Conservation (phyloP, 352 stramenopile species). For the Globisporangium acanthophoron region DNA sequence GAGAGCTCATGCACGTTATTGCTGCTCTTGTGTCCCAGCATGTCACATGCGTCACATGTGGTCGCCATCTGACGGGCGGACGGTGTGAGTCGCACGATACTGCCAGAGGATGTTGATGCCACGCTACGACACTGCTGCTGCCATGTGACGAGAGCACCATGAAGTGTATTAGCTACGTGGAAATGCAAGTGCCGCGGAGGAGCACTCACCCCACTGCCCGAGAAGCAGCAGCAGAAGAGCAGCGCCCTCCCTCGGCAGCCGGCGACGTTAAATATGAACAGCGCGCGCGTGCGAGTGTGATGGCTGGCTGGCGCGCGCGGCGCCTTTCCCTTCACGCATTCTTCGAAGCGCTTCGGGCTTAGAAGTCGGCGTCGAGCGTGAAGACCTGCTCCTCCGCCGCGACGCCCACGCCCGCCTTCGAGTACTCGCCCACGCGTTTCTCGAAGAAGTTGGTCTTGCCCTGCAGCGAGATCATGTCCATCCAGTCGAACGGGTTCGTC, state of each 20-base stretch:
- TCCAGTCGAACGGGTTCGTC: conserved; percentile 98
- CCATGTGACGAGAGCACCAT: too few relatives aligned
- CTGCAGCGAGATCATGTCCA: conserved; percentile 99
- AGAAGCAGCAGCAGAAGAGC: too few relatives aligned
- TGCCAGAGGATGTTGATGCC: too few relatives aligned
- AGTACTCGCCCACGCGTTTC: conserved; percentile 99
- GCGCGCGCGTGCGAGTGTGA: neutral
- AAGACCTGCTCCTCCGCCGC: conserved; percentile 87
- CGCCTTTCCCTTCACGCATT: neutral
- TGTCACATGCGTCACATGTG: neutral
- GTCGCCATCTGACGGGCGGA: neutral
- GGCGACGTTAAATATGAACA: conserved; percentile 15
- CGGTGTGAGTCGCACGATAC: too few relatives aligned
- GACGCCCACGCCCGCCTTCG: conserved; percentile 95
- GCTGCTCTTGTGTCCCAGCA: neutral
- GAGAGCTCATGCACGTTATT: neutral
- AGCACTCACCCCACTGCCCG: too few relatives aligned
- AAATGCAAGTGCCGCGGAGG: neutral
- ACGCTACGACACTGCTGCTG: too few relatives aligned
- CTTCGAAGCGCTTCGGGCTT: conserved; percentile 17
- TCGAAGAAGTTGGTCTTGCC: conserved; percentile 99
- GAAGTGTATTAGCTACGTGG: too few relatives aligned
- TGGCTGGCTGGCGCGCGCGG: too few relatives aligned
- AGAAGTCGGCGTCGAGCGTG: conserved; percentile 93
- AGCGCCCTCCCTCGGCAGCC: neutral